These are phyloP conservation scores for Leishmania aethiopica DNA, from an alignment of 208 protist genomes.

Conservation along the genomic window DNA sequence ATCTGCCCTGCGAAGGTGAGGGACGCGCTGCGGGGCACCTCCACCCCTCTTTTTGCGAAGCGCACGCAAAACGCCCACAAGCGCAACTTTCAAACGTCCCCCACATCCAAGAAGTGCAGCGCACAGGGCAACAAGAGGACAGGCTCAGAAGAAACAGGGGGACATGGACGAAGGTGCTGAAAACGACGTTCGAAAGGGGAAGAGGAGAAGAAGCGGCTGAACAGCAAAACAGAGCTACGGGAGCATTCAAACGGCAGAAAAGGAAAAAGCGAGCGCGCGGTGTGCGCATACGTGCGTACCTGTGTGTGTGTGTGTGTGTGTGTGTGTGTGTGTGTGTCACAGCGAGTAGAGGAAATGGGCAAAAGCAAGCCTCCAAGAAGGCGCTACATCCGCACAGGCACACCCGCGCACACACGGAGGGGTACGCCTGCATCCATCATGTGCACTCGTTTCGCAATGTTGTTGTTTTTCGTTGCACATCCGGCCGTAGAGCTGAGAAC, in stretches of 20 bases:
- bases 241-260: background rate
- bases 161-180: background rate
- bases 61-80: background rate
- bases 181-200: background rate
- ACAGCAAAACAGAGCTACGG: background rate
- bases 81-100: background rate
- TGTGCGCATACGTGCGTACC: background rate
- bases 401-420: background rate
- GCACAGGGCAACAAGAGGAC: background rate
- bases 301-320: background rate
- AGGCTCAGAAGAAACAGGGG: background rate
- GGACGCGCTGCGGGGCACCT: background rate
- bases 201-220: background rate
- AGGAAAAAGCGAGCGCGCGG: background rate
- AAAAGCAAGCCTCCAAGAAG: background rate
- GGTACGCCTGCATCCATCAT: background rate
- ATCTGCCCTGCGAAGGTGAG: background rate
- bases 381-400: background rate
- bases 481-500: background rate
- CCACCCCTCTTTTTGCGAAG: background rate
- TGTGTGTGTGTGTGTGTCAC: background rate
- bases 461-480: background rate
- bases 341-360: background rate
- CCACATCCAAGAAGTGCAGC: background rate
- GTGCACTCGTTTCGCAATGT: background rate